Conservation (phyloP, 1,284 basidiomycete genomes). For the Chalciporus sp. region DNA sequence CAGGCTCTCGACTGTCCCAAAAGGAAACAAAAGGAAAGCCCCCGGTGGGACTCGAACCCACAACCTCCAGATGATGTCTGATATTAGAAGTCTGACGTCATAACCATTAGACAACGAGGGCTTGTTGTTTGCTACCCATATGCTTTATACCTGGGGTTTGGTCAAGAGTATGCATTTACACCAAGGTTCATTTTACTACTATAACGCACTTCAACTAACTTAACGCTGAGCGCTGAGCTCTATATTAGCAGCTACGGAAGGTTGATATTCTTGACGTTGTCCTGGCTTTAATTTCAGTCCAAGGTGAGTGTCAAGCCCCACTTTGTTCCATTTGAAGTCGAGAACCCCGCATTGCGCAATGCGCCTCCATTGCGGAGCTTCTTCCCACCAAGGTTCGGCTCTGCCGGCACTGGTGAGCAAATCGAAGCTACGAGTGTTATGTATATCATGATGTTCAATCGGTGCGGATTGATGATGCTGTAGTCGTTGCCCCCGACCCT, state of each 20-base stretch:
- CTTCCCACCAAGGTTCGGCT: background rate
- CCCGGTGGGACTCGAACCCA: slow-evolving; percentile 75
- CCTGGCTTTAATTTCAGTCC: too few relatives aligned
- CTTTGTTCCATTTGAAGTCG: too few relatives aligned
- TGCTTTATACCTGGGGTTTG: background rate
- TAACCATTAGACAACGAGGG: slow-evolving; percentile 78
- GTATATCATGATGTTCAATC: too few relatives aligned
- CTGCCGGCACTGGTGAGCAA: background rate
- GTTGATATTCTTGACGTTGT: too few relatives aligned
- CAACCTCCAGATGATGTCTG: slow-evolving; percentile 75
- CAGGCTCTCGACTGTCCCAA: background rate
- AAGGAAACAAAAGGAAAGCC: slow-evolving; percentile 39
- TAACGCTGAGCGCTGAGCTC: background rate
- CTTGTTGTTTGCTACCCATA: slow-evolving; percentile 17
- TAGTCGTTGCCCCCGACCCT: too few relatives aligned
- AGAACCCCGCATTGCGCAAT: background rate
- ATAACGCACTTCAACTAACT: too few relatives aligned
- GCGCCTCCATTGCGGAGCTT: background rate
- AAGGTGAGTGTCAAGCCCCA: too few relatives aligned
- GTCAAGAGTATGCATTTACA: too few relatives aligned
- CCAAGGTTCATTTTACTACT: too few relatives aligned
- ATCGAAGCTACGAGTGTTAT: background rate
- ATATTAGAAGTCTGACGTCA: slow-evolving; percentile 77
- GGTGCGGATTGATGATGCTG: too few relatives aligned
- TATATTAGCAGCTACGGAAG: too few relatives aligned